These are phyloP conservation scores for Saccharomycopsis sp. DNA, from an alignment of 805 yeast genomes.

Conservation along the genomic window DNA sequence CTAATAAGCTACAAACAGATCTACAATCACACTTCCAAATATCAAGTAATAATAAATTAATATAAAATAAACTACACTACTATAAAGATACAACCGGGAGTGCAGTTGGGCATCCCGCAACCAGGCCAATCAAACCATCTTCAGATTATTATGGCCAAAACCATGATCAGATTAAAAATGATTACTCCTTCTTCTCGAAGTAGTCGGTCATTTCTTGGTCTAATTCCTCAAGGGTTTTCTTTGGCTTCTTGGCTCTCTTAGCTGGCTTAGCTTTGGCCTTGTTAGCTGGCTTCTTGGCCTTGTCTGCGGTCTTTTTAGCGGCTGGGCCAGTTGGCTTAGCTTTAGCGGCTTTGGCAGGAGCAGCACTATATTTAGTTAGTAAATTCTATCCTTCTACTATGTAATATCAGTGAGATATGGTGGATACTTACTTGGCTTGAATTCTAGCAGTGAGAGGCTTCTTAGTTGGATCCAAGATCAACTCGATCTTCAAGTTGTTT, in stretches of 20 bases:
- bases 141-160: too few relatives aligned
- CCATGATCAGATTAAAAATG: too few relatives aligned
- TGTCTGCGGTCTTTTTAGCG: slow-evolving; percentile 31
- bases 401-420: too few relatives aligned
- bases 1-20: too few relatives aligned
- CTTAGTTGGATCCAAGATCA: slow-evolving; percentile 78
- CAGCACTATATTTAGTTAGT: slow-evolving; percentile 2
- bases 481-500: slow-evolving; percentile 66
- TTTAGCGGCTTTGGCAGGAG: slow-evolving; percentile 11
- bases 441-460: slow-evolving; percentile 74
- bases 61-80: too few relatives aligned
- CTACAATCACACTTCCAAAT: too few relatives aligned
- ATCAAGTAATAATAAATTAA: too few relatives aligned
- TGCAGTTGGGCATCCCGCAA: too few relatives aligned
- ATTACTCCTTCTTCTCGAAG: slow-evolving; percentile 46
- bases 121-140: too few relatives aligned
- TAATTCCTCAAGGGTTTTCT: slow-evolving; percentile 84
- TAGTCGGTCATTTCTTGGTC: slow-evolving; percentile 98
- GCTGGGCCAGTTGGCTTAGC: slow-evolving; percentile 22
- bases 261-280: slow-evolving; percentile 24
- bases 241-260: slow-evolving; percentile 35
- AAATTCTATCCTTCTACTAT: slow-evolving; percentile 6
- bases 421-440: slow-evolving; percentile 34
- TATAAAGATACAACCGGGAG: too few relatives aligned
- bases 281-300: slow-evolving; percentile 31